These are phyloP conservation scores for Luzula sylvatica DNA, from an alignment of 176 grass and related monocot species.

Conservation along the genomic window DNA sequence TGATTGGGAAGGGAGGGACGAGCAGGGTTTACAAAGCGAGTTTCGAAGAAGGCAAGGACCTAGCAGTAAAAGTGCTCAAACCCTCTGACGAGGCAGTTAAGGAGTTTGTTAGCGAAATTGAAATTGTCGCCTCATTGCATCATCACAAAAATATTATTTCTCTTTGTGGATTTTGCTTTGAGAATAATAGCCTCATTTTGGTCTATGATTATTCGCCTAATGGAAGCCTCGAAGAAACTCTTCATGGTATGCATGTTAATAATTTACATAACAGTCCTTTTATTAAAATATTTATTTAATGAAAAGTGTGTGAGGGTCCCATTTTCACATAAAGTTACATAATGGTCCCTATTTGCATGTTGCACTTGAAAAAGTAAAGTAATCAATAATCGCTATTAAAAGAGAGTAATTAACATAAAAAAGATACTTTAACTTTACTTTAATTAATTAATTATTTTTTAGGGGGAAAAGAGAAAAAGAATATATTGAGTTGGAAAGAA, in stretches of 20 bases:
- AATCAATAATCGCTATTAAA: no score
- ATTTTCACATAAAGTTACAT: not conserved
- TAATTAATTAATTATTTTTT: slow-evolving; percentile 20
- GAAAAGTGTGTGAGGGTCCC: not conserved
- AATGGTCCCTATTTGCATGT: not conserved
- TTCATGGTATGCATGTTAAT: slow-evolving; percentile 44
- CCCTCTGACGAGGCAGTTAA: slow-evolving; percentile 55
- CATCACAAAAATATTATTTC: slow-evolving; percentile 72
- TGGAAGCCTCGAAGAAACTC: slow-evolving; percentile 79
- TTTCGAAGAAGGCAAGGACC: slow-evolving; percentile 38
- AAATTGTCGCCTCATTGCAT: slow-evolving; percentile 51
- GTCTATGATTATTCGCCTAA: slow-evolving; percentile 72
- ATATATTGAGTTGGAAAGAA: slow-evolving; percentile 53
- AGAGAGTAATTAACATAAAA: no score
- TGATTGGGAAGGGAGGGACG: slow-evolving; percentile 88
- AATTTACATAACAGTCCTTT: no score
- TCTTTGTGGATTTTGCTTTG: slow-evolving; percentile 67
- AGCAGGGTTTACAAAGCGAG: slow-evolving; percentile 81
- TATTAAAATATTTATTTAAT: not conserved
- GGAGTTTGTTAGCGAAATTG: slow-evolving; percentile 73
- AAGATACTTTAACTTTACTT: no score
- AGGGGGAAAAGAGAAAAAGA: slow-evolving; percentile 41
- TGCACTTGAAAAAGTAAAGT: no score
- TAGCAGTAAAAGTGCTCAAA: slow-evolving; percentile 80
- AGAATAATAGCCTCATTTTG: slow-evolving; percentile 74